Percentiles rank a stretch among this genome's conserved stretches.
Evolutionary conservation across 257 asterid species (phyloP).

Genomic region (Lithospermum erythrorhizon): DNA sequence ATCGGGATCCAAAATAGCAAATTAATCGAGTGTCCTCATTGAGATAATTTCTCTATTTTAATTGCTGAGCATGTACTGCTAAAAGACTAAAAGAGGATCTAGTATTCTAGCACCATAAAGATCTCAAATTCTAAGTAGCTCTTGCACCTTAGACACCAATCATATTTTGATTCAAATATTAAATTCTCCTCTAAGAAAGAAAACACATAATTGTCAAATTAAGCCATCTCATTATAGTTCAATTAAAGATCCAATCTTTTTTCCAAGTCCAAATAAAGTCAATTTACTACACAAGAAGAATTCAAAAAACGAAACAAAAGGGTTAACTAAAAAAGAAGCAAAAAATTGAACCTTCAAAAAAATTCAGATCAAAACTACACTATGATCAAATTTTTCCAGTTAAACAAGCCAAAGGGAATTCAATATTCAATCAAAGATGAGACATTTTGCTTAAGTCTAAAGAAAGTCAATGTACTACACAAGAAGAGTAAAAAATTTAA

Average conservation of each 20-base stretch:
- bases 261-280: neutral
- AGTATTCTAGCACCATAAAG: neutral
- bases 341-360: neutral
- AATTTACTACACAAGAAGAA: slow-evolving; percentile 1
- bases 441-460: too few relatives aligned
- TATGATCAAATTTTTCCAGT: slow-evolving; percentile 20
- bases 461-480: slow-evolving; percentile 4
- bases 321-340: slow-evolving; percentile 1
- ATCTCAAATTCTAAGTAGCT: neutral
- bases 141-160: neutral
- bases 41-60: neutral
- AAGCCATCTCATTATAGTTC: slow-evolving; percentile 1
- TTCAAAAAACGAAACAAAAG: neutral
- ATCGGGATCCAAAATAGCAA: neutral
- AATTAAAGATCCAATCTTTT: neutral
- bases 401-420: neutral
- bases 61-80: neutral
- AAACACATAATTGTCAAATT: neutral
- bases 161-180: too few relatives aligned
- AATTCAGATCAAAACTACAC: neutral
- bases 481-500: neutral
- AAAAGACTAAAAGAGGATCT: neutral
- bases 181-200: neutral
- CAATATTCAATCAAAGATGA: too few relatives aligned
- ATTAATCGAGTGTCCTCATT: neutral